Base-by-base conservation (phyloP, 352 stramenopile species). In the Globisporangium recalcitrans region DNA sequence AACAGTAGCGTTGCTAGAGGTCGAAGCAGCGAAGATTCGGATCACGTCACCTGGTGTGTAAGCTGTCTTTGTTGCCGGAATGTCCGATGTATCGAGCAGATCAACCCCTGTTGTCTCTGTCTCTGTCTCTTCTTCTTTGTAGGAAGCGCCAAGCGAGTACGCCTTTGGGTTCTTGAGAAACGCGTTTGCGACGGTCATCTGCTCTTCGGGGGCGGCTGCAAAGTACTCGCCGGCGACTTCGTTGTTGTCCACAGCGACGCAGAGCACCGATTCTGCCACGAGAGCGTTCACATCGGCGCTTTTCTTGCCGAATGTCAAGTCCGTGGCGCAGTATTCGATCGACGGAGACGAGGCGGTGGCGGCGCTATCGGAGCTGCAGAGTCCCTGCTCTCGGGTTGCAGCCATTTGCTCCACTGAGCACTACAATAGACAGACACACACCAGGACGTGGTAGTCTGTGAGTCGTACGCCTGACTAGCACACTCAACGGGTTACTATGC, bases 181-280 rank as follows among this genome's bases (percentile, higher is more conserved):
- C 6, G 75, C 75, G 21, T 57, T 76, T 2, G 63, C 58, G 38
- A 71, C 52, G 0, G 64, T 60, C 73, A 84, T 78, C 9, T 44
- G 24, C 24, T 77, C 62, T 21, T 84, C 75, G 0, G 65, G 42
- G 0, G 65, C 47, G 3, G 56, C 51, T 1, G 65, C 26, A 52
- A 74, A 72, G 49, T 74, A 84, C 58, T 74, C 62, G 19, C 75
- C 73, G 0, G 65, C 69, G 10, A 78, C 63, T 53, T 81, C 75
- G 31, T 74, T 81, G 69, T 81, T 84, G 69, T 84, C 73, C 11
- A 81, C 61, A 0, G 75, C 62, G 0, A 84, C 71, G 26, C 75
- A 84, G 10, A 84, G 62, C 22, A 84, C 69, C 22, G 73, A 84
- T 63, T 78, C 72, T 19, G 61, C 71, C n/a, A 82, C 49, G 8